Evolutionary conservation across 345 rosid species (phyloP).

Genomic region (Firmiana major): DNA sequence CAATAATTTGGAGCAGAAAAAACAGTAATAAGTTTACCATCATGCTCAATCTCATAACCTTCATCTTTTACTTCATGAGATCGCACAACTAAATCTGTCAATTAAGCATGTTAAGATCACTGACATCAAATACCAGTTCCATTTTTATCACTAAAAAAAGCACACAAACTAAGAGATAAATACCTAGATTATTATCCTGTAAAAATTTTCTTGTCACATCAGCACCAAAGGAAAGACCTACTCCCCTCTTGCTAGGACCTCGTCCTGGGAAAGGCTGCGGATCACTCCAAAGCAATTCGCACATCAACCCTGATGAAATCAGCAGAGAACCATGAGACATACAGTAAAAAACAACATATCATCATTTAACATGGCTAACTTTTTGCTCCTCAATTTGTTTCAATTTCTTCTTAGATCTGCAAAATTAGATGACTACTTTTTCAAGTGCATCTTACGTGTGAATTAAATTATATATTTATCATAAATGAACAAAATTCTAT

Average conservation of each 20-base stretch:
- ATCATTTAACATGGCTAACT: not conserved
- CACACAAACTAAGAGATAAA: not conserved
- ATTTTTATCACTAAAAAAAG: not conserved
- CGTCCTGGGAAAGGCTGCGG: slow-evolving; percentile 94
- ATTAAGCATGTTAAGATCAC: slow-evolving; percentile 16
- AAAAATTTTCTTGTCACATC: slow-evolving; percentile 85
- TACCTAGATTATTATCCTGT: slow-evolving; percentile 90
- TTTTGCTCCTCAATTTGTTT: not conserved
- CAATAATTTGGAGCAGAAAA: slow-evolving; percentile 99
- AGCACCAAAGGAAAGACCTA: slow-evolving; percentile 89
- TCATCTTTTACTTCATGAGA: slow-evolving; percentile 98
- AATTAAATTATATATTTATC: not conserved
- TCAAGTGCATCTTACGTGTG: not conserved
- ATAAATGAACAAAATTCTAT: not conserved
- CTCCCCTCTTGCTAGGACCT: slow-evolving; percentile 98
- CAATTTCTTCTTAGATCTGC: not conserved
- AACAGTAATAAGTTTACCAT: slow-evolving; percentile 91
- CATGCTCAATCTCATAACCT: slow-evolving; percentile 96
- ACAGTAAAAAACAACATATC: not conserved
- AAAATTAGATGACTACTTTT: not conserved
- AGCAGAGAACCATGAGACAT: slow-evolving; percentile 9
- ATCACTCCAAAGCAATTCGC: slow-evolving; percentile 98
- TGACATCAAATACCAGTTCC: not conserved
- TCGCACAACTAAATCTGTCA: slow-evolving; percentile 75
- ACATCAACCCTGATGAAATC: slow-evolving; percentile 70